Evolutionary conservation across 2,329 filamentous ascomycete species (phyloP).

Genomic region (Aspergillus terreus): DNA sequence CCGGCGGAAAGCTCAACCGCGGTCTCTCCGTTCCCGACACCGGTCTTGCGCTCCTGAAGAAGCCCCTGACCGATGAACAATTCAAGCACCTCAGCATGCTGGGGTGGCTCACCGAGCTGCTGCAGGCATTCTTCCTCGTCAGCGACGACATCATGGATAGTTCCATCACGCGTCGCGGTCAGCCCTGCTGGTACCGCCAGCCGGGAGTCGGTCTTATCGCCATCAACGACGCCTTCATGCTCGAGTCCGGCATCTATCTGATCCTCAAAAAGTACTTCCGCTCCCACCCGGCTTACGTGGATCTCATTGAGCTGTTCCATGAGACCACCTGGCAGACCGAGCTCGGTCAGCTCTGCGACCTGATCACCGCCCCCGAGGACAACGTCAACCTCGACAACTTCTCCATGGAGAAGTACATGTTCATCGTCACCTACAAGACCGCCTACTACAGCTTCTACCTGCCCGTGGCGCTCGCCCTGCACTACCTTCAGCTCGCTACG

Average conservation of each 20-base stretch:
- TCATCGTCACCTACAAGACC: constrained; percentile 99
- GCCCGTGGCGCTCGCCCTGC: constrained; percentile 83
- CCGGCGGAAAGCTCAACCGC: constrained; percentile 97
- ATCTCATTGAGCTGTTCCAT: constrained; percentile 94
- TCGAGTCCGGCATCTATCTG: constrained; percentile 84
- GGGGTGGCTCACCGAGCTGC: constrained; percentile 96
- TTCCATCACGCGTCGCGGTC: constrained; percentile 88
- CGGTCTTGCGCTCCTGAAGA: constrained; percentile 70
- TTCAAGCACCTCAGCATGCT: constrained; percentile 85
- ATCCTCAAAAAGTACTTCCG: constrained; percentile 94
- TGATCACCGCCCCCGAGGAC: constrained; percentile 94
- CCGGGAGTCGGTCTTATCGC: constrained; percentile 89
- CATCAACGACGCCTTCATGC: constrained; percentile 98
- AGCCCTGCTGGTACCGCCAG: constrained; percentile 94
- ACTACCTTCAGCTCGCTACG: constrained; percentile 80
- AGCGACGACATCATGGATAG: constrained; percentile 98
- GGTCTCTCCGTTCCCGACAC: constrained; percentile 97
- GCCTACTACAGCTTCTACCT: constrained; percentile 99
- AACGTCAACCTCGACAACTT: constrained; percentile 92
- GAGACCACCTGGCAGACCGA: constrained; percentile 92
- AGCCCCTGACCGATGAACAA: constrained; percentile 71
- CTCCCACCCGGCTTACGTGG: constrained; percentile 78
- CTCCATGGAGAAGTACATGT: constrained; percentile 84
- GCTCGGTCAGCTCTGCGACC: constrained; percentile 88
- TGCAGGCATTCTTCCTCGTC: constrained; percentile 98